Conservation (phyloP, 176 grass and related monocot genomes). For the Otatea glauca region DNA sequence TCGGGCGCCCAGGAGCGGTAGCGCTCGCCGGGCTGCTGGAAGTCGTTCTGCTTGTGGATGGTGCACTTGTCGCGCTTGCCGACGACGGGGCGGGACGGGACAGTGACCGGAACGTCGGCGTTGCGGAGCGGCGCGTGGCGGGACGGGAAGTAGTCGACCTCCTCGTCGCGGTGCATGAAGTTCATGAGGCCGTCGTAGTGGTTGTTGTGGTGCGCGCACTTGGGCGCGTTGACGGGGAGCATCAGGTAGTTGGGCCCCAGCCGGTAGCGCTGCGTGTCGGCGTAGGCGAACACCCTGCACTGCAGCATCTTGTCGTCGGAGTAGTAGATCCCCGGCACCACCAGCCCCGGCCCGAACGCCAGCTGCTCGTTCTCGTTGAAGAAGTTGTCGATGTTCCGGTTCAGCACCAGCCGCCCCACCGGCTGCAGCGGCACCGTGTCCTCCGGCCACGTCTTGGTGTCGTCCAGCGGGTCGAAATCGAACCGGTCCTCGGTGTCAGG, state of each 20-base stretch:
- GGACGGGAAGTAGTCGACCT: slow-evolving; percentile 87
- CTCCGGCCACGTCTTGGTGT: slow-evolving; percentile 95
- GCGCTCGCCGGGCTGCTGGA: slow-evolving; percentile 78
- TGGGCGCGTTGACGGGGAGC: slow-evolving; percentile 83
- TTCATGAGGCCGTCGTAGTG: slow-evolving; percentile 87
- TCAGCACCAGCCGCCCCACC: slow-evolving; percentile 70
- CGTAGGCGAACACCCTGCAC: slow-evolving; percentile 86
- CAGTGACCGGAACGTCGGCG: slow-evolving; percentile 42
- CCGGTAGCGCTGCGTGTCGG: slow-evolving; percentile 80
- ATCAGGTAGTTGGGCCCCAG: slow-evolving; percentile 84
- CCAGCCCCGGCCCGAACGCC: slow-evolving; percentile 74
- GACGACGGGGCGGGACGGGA: slow-evolving; percentile 44
- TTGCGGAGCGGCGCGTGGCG: slow-evolving; percentile 63
- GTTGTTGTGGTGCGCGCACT: slow-evolving; percentile 69
- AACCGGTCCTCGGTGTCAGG: slow-evolving; percentile 61
- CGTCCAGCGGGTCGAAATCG: slow-evolving; percentile 87
- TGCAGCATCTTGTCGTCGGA: slow-evolving; percentile 98
- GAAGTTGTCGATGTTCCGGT: slow-evolving; percentile 88
- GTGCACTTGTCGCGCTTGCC: slow-evolving; percentile 63
- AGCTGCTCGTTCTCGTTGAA: slow-evolving; percentile 92
- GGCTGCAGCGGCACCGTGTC: slow-evolving; percentile 66
- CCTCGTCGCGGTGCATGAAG: slow-evolving; percentile 84
- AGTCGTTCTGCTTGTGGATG: slow-evolving; percentile 71
- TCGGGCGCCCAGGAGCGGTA: slow-evolving; percentile 69
- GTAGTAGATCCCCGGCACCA: slow-evolving; percentile 90